Percentiles rank a stretch among this genome's conserved stretches.
Conservation (phyloP, 495 filamentous ascomycete species). For the Aspergillus conjunctus region DNA sequence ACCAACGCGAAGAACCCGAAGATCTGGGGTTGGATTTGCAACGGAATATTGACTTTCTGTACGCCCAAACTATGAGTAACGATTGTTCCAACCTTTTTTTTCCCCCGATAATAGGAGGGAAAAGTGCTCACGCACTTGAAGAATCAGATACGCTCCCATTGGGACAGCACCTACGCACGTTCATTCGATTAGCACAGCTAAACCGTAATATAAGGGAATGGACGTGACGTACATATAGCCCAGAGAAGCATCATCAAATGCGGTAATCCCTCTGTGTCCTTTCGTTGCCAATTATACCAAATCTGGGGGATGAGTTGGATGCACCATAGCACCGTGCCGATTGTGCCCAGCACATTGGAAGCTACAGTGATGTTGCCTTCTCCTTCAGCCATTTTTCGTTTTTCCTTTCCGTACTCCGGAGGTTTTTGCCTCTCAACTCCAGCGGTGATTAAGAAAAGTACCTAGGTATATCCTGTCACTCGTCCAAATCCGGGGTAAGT, state of each 20-base stretch:
- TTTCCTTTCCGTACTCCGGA: background rate
- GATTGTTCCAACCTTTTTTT: conserved; percentile 30
- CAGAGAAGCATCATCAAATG: conserved; percentile 75
- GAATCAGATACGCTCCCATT: conserved; percentile 56
- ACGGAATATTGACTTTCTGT: conserved; percentile 72
- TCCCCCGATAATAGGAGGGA: background rate
- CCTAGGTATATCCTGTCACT: too few species aligned
- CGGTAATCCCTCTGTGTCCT: conserved; percentile 73
- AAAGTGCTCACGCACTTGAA: conserved; percentile 48
- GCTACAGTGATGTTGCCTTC: conserved; percentile 45
- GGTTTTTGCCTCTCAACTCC: background rate
- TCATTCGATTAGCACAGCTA: background rate
- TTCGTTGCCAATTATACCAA: conserved; percentile 71
- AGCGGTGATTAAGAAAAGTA: too few species aligned
- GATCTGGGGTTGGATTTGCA: conserved; percentile 74
- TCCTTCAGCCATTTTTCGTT: conserved; percentile 28
- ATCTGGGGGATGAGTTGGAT: conserved; percentile 60
- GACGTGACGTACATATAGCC: conserved; percentile 57
- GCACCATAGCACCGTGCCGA: conserved; percentile 59
- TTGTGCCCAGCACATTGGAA: conserved; percentile 56
- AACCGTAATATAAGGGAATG: background rate
- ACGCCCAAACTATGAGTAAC: background rate
- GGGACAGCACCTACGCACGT: conserved; percentile 46
- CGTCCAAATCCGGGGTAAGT: too few species aligned
- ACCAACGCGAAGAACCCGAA: conserved; percentile 67